Percentiles rank a stretch among this genome's conserved stretches.
Evolutionary conservation across 352 stramenopile genomes (phyloP).

Genomic region (Aphanomyces stellatus): DNA sequence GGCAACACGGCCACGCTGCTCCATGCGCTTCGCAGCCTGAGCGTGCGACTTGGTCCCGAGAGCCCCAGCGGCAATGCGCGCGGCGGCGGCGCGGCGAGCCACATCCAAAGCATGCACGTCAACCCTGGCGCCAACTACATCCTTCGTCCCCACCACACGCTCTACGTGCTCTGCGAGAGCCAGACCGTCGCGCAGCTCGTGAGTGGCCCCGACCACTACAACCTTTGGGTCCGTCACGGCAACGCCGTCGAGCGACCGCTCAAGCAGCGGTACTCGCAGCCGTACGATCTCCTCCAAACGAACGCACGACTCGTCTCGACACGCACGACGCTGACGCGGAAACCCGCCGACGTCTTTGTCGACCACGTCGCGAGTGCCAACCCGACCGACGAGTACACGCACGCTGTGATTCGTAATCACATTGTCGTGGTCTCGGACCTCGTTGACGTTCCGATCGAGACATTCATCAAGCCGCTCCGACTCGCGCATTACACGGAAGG

Average conservation of each 20-base stretch:
- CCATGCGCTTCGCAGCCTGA: neutral
- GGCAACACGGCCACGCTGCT: neutral
- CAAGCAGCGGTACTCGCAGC: neutral
- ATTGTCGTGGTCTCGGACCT: slow-evolving; percentile 55
- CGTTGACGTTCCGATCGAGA: slow-evolving; percentile 31
- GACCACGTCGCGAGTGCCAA: neutral
- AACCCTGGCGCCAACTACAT: slow-evolving; percentile 42
- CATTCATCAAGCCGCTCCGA: slow-evolving; percentile 45
- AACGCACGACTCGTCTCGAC: slow-evolving; percentile 7
- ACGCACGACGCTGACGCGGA: neutral
- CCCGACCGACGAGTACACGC: neutral
- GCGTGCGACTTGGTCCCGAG: neutral
- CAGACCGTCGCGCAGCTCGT: slow-evolving; percentile 43
- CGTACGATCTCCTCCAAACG: slow-evolving; percentile 4
- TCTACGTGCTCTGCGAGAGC: slow-evolving; percentile 63
- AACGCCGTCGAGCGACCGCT: slow-evolving; percentile 19
- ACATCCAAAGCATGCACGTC: slow-evolving; percentile 23
- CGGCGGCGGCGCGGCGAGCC: too few species aligned
- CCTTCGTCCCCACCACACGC: slow-evolving; percentile 36
- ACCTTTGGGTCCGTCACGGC: slow-evolving; percentile 33
- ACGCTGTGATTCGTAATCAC: slow-evolving; percentile 34
- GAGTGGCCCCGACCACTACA: slow-evolving; percentile 35
- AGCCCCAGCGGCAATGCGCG: too few species aligned
- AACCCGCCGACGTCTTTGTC: neutral
- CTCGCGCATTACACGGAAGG: slow-evolving; percentile 30